Base-by-base conservation (phyloP, 768 basidiomycete species). In the Cystobasidium ongulense region DNA sequence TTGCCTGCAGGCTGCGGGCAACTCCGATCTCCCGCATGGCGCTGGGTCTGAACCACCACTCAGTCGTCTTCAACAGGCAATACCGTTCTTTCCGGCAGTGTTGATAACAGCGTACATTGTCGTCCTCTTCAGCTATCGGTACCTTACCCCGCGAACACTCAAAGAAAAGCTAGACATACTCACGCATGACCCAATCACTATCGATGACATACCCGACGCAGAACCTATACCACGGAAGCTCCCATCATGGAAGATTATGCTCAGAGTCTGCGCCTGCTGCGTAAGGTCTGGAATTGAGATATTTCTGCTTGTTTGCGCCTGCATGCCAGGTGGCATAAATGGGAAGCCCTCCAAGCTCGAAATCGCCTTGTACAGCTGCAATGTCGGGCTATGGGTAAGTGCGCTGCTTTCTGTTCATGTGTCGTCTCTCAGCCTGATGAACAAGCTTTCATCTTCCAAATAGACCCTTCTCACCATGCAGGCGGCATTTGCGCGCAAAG, bases 121-220 rank as follows among this genome's bases (percentile, higher is more conserved):
- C 23, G 13, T 38, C 29, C 17, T 38, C 57, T 25, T 61, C 8
- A 8, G 35, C 31, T 46, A 41, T 27, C 63, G 63, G 11, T 64
- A 8, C n/a, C 23, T 64, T 11, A 17, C 39, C 8, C 63, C 63
- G 10, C 5, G 36, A 1, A 8, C 29, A 8, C 4, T 39, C 33
- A 64, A 64, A 25, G 25, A 23, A 27, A 38, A 11, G 35, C 63
- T 64, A 10, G 36, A 46, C 2, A 35, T 64, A 27, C 31, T 64
- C 63, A 64, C 63, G 13, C 63, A 64, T 15, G 63, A 64, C 38
- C 25, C 36, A 25, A 25, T 64, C 63, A 64, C 63, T 38, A 25
- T 64, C 33, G 63, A 64, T 38, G 25, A 64, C 41, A 27, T 64
- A 27, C 63, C 63, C 38, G 33, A 64, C 29, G 57, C 29, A 10